phyloP scores from a whole-genome alignment of 768 basidiomycete species.

The Termitomyces sp. region DNA sequence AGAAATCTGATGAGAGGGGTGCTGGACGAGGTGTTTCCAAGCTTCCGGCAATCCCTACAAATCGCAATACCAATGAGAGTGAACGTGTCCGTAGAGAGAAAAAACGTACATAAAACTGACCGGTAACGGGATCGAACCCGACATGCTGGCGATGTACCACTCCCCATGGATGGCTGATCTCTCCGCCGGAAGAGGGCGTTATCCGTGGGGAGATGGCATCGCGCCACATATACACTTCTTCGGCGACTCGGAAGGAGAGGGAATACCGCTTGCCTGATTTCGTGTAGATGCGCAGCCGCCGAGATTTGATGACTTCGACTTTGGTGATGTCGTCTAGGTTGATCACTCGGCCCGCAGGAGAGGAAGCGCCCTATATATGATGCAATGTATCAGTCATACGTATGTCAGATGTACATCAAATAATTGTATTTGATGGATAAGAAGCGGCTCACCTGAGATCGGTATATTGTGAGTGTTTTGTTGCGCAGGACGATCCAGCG shows the following conservation, averaged over 20 bases:
- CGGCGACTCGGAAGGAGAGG: slow-evolving; percentile 23
- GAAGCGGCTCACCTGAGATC: slow-evolving; percentile 61
- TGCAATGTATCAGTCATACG: not conserved
- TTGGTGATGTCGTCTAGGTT: slow-evolving; percentile 21
- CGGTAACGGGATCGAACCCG: slow-evolving; percentile 25
- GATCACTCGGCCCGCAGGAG: slow-evolving; percentile 11
- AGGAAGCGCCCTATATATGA: slow-evolving; percentile 1
- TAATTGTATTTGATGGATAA: not conserved
- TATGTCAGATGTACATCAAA: not conserved
- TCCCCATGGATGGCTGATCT: slow-evolving; percentile 26
- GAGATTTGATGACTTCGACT: slow-evolving; percentile 13
- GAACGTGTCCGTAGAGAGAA: not conserved
- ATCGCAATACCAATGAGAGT: not conserved
- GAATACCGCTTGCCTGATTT: slow-evolving; percentile 20
- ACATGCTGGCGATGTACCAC: slow-evolving; percentile 29
- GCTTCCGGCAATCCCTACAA: slow-evolving; percentile 20
- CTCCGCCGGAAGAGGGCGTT: slow-evolving; percentile 5
- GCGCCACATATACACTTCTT: slow-evolving; percentile 26
- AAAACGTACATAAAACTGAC: slow-evolving; percentile 20
- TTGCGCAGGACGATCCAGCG: slow-evolving; percentile 73
- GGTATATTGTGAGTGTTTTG: slow-evolving; percentile 61
- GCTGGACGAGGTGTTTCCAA: slow-evolving; percentile 15
- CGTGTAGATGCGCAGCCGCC: slow-evolving; percentile 13
- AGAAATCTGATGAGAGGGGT: not conserved
- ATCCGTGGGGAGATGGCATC: slow-evolving; percentile 26